Conservation (phyloP, 345 rosid genomes). For the Xanthoceras sorbifolium region DNA sequence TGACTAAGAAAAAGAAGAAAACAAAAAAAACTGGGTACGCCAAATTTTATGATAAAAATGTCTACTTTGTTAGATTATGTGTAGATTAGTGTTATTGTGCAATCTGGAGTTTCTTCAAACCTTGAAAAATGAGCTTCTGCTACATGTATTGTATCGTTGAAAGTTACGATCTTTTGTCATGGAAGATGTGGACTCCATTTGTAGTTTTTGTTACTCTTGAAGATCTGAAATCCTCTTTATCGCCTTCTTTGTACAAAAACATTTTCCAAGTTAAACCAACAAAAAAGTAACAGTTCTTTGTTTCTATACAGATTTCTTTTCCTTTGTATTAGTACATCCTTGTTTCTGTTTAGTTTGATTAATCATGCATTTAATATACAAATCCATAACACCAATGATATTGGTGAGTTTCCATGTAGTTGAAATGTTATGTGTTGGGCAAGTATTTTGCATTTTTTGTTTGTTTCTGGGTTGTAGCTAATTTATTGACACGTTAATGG, state of each 20-base stretch:
- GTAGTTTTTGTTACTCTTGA: slow-evolving; percentile 5
- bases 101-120: slow-evolving; percentile 20
- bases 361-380: no score
- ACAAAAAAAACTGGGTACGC: slow-evolving; percentile 16
- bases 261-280: slow-evolving; percentile 12
- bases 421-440: no score
- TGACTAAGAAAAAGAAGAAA: not conserved
- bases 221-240: slow-evolving; percentile 16
- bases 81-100: slow-evolving; percentile 23
- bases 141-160: slow-evolving; percentile 22
- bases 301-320: not conserved
- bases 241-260: slow-evolving; percentile 22
- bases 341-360: not conserved
- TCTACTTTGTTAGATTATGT: slow-evolving; percentile 18
- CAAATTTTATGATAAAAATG: slow-evolving; percentile 2
- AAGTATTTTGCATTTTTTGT: not conserved
- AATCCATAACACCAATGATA: no score
- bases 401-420: not conserved
- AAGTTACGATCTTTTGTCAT: slow-evolving; percentile 14
- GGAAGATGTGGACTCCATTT: slow-evolving; percentile 22
- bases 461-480: no score
- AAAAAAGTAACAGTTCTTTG: not conserved
- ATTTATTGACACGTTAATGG: no score
- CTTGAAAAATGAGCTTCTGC: not conserved
- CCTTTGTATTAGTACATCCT: not conserved